Base-by-base conservation (phyloP, 805 yeast genomes). In the Diddensiella caesifluorescens region DNA sequence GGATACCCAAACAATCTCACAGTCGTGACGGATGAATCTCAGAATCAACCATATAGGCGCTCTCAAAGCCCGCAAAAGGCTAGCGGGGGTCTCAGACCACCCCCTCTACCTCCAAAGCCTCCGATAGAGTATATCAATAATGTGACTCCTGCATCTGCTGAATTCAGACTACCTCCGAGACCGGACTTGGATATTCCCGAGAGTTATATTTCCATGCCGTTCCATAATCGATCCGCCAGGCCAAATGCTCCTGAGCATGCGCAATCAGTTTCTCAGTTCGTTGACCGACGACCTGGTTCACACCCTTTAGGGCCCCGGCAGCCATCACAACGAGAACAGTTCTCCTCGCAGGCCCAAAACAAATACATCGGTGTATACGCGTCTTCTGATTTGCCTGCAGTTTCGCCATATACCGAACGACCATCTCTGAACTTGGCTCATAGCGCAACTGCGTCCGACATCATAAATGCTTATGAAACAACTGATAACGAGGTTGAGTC, bases 61-160 rank as follows among this genome's bases (percentile, higher is more conserved):
- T n/a, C n/a, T n/a, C 15, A 29, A 29, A 29, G 15, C 9, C 32
- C 27, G 12, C 12, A 29, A 29, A n/a, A n/a, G 32, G 12, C 27
- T 25, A 25, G 27, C 10, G 32, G 32, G 6, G 6, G 15, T 7
- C 19, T 7, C 6, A 19, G 19, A 7, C 32, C 46, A 10, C 54
- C 54, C 7, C 53, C 53, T 6, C 35, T 50, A 30, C 54, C 54
- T 22, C 54, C 54, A 16, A 50, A 50, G 27, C 54, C 54, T 7
- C 52, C 52, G 2, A 39, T 44, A 5, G 49, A 44, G 20, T 36
- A 37, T 15, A 34, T 42, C 26, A 21, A 18, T 12, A 22, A 39
- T n/a, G 30, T 36, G 9, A 42, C 53, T n/a, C 32, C 44, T 25
- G 52, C 45, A 12, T 38, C 39, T 21, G 35, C 38, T 4, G 50